Percentiles rank a stretch among this genome's conserved stretches.
Evolutionary conservation across 805 yeast species (phyloP).

Genomic region (Candida alai): DNA sequence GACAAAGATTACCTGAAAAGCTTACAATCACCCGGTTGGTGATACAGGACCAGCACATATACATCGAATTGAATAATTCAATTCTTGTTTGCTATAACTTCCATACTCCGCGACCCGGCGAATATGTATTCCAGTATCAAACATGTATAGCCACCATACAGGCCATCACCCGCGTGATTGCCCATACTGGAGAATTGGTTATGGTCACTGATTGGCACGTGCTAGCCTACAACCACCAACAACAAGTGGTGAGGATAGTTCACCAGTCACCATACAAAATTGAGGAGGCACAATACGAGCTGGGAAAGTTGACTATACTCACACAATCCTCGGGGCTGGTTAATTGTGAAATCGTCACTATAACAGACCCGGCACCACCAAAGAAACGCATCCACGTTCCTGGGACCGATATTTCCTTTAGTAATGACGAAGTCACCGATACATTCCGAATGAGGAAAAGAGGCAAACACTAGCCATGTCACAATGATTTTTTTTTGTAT

Average conservation of each 20-base stretch:
- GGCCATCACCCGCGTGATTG: not conserved
- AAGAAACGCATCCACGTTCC: too few relatives aligned
- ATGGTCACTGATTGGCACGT: slow-evolving; percentile 1
- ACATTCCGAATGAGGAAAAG: slow-evolving; percentile 19
- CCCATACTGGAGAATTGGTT: not conserved
- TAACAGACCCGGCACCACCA: too few relatives aligned
- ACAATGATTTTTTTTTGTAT: slow-evolving; percentile 1
- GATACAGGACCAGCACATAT: not conserved
- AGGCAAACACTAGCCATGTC: not conserved
- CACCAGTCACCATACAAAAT: too few relatives aligned
- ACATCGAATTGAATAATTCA: slow-evolving; percentile 1
- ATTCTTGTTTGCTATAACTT: not conserved
- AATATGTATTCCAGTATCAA: not conserved
- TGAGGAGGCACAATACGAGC: too few relatives aligned
- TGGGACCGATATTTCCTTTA: too few relatives aligned
- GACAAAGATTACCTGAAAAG: not conserved
- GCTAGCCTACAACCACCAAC: too few relatives aligned
- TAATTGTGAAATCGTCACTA: too few relatives aligned
- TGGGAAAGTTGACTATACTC: too few relatives aligned
- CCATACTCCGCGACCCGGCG: not conserved
- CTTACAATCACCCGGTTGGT: not conserved
- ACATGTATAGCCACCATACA: not conserved
- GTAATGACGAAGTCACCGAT: slow-evolving; percentile 24
- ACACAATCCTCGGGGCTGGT: too few relatives aligned
- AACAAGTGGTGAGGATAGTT: too few relatives aligned